A percentile compares a stretch with the other conserved stretches of the same genome.
phyloP scores from a whole-genome alignment of 306 rosid genomes.

The Lablab purpureus region DNA sequence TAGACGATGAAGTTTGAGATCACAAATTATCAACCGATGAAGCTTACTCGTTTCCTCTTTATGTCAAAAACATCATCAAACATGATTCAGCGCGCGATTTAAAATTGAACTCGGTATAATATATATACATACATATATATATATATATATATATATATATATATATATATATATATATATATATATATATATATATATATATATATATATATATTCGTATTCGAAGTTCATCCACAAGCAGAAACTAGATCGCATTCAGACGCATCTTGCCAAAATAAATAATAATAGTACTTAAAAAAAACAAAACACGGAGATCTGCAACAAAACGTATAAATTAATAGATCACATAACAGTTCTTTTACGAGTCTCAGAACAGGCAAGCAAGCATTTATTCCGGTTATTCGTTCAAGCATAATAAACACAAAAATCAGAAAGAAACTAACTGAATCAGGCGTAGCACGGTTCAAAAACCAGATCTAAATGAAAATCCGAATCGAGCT shows the following conservation, averaged over 20 bases:
- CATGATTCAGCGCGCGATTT: conserved; percentile 13
- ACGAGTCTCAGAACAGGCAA: conserved; percentile 10
- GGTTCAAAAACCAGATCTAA: conserved; percentile 41
- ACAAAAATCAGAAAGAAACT: not conserved
- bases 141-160: not conserved
- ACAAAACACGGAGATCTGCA: not conserved
- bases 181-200: too few relatives aligned
- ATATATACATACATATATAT: too few relatives aligned
- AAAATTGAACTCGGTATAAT: conserved; percentile 10
- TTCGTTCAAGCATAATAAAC: conserved; percentile 3
- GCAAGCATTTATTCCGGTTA: not conserved
- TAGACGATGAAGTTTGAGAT: conserved; percentile 13
- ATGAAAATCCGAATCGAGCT: conserved; percentile 20
- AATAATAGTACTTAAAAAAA: not conserved
- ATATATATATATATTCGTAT: not conserved
- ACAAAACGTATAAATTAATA: not conserved
- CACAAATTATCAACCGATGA: not conserved
- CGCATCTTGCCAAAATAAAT: not conserved
- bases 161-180: not conserved
- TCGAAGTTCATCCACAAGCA: conserved; percentile 2
- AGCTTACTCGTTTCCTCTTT: conserved; percentile 34
- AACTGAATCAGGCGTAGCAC: not conserved
- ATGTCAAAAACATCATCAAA: not conserved
- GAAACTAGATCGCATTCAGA: conserved; percentile 19
- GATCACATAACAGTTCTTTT: not conserved